Percentiles rank a stretch among this genome's conserved stretches.
Evolutionary conservation across 2,329 filamentous ascomycete genomes (phyloP).

Genomic region (Sphaerulina populicola): DNA sequence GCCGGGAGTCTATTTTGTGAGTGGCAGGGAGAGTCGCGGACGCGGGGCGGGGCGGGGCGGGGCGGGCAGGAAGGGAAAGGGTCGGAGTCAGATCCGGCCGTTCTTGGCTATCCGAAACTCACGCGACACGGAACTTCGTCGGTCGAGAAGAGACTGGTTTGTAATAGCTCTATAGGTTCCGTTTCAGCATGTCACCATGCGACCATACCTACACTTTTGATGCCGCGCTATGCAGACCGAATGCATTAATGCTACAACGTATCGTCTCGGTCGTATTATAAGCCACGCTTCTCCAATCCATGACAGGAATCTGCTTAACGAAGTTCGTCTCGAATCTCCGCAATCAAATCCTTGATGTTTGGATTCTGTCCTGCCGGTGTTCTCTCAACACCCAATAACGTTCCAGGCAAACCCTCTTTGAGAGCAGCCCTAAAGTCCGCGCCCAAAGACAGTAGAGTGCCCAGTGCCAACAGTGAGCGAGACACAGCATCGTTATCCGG

Average conservation of each 20-base stretch:
- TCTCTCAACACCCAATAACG: background rate
- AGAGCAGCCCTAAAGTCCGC: constrained; percentile 44
- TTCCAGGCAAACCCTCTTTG: background rate
- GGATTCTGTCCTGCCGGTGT: constrained; percentile 38
- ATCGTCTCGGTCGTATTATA: background rate
- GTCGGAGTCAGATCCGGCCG: too few species aligned
- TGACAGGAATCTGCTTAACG: constrained; percentile 15
- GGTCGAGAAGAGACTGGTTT: too few species aligned
- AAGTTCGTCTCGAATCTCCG: constrained; percentile 50
- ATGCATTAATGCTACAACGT: background rate
- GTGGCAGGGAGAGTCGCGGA: too few species aligned
- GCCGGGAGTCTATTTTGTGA: constrained; percentile 20
- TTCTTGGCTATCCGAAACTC: too few species aligned
- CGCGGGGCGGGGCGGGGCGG: too few species aligned
- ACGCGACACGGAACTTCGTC: too few species aligned
- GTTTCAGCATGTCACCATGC: background rate
- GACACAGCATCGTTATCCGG: constrained; percentile 77
- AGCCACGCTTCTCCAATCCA: background rate
- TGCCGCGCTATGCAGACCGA: background rate
- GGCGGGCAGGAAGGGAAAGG: too few species aligned
- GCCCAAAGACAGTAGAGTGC: constrained; percentile 63
- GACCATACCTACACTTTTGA: background rate
- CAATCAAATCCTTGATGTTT: constrained; percentile 51
- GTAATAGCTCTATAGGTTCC: background rate
- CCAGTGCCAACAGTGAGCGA: constrained; percentile 70